Percentiles rank a stretch among this genome's conserved stretches.
These are phyloP conservation scores for Selaginella tamariscina DNA, from an alignment of 75 land plant species.

Conservation along the genomic window DNA sequence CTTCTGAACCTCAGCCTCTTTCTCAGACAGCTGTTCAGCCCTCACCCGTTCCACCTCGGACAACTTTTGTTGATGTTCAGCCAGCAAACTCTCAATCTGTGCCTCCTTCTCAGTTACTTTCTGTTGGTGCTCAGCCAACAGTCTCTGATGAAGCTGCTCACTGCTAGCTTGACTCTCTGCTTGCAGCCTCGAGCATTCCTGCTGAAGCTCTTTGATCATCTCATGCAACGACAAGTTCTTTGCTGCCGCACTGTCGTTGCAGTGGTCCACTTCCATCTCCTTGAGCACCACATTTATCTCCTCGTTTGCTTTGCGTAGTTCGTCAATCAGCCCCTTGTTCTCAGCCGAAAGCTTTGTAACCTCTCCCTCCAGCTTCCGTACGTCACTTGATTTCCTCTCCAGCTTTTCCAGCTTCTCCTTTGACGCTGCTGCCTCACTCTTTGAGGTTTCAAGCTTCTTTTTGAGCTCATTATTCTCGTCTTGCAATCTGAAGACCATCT, in stretches of 20 bases:
- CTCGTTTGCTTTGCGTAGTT: constrained; percentile 10
- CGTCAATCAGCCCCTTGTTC: neutral
- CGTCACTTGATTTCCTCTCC: neutral
- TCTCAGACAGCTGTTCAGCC: too few species aligned
- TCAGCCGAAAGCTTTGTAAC: neutral
- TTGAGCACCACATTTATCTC: neutral
- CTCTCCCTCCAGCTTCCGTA: neutral
- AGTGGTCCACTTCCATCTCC: neutral
- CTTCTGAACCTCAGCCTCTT: too few species aligned
- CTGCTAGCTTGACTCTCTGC: constrained; percentile 20
- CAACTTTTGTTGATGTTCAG: too few species aligned
- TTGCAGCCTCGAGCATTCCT: constrained; percentile 15
- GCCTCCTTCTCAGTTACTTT: neutral
- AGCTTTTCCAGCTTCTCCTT: neutral
- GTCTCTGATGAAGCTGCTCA: neutral
- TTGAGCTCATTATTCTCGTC: neutral
- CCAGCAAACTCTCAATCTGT: neutral
- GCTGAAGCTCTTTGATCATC: neutral
- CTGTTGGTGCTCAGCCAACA: neutral
- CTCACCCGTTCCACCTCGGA: too few species aligned
- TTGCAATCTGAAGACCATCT: constrained; percentile 5
- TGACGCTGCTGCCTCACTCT: neutral
- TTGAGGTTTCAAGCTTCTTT: neutral
- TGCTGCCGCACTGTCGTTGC: neutral
- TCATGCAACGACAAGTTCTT: neutral